Evolutionary conservation across 2,329 filamentous ascomycete species (phyloP).

Genomic region (Ceratocystis destructans): DNA sequence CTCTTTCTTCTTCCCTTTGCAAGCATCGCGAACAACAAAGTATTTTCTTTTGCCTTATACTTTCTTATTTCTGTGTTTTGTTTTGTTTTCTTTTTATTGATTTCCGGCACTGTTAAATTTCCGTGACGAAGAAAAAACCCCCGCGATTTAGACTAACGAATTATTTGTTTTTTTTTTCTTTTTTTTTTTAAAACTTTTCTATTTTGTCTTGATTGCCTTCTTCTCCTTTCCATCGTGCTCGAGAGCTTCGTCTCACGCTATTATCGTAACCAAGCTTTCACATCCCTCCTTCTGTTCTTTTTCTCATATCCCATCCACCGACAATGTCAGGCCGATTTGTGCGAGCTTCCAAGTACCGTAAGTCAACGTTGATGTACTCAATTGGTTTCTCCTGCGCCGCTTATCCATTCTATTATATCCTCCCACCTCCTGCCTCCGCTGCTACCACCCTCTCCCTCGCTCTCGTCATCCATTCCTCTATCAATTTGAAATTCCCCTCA

Average conservation of each 20-base stretch:
- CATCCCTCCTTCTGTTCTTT: background rate
- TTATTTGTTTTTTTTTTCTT: background rate
- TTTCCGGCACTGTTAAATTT: background rate
- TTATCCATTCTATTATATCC: background rate
- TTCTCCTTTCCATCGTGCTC: background rate
- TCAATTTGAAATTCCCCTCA: constrained; percentile 15
- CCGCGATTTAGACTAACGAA: background rate
- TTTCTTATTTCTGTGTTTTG: background rate
- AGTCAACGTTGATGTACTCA: constrained; percentile 24
- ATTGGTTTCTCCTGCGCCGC: background rate
- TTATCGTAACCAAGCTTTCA: background rate
- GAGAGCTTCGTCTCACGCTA: background rate
- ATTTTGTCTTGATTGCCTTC: background rate
- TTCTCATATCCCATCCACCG: constrained; percentile 20
- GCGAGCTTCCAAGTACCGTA: constrained; percentile 56
- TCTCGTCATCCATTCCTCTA: background rate
- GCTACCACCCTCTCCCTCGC: background rate
- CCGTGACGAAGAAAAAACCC: background rate
- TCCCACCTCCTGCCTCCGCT: constrained; percentile 1
- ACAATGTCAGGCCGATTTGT: constrained; percentile 51
- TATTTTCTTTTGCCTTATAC: background rate
- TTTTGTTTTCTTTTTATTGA: background rate
- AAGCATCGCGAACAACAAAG: constrained; percentile 3
- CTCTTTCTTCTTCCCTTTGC: background rate
- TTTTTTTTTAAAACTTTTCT: background rate